Percentiles rank a stretch among this genome's conserved stretches.
phyloP scores from a whole-genome alignment of 2,329 filamentous ascomycete genomes.

The Talaromyces sp. region DNA sequence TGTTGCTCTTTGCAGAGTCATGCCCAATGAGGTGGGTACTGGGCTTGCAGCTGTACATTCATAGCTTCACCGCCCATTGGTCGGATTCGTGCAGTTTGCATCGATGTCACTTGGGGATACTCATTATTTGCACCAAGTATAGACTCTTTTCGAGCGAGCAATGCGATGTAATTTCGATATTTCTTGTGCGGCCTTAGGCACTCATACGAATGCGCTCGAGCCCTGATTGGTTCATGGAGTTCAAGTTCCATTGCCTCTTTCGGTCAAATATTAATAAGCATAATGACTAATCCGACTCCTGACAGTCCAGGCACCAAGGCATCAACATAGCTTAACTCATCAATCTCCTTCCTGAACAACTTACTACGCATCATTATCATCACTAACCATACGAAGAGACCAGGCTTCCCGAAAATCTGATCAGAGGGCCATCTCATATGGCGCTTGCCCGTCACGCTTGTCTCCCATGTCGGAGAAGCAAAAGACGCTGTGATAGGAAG shows the following conservation, averaged over 20 bases:
- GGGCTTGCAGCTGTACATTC: not conserved
- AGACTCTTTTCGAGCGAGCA: not conserved
- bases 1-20: not conserved
- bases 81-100: not conserved
- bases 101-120: not conserved
- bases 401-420: not conserved
- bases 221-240: not conserved
- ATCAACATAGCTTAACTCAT: not conserved
- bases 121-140: not conserved
- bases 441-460: not conserved
- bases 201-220: not conserved
- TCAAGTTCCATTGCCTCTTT: not conserved
- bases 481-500: not conserved
- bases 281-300: not conserved
- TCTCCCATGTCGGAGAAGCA: not conserved
- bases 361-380: not conserved
- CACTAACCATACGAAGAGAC: not conserved
- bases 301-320: not conserved
- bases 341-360: not conserved
- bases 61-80: conserved; percentile 6
- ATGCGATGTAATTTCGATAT: not conserved
- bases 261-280: not conserved
- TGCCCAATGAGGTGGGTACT: conserved; percentile 11
- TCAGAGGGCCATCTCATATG: not conserved
- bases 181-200: not conserved